These are phyloP conservation scores for Ophiosphaerella narmari DNA, from an alignment of 2,329 filamentous ascomycete species.

Conservation along the genomic window DNA sequence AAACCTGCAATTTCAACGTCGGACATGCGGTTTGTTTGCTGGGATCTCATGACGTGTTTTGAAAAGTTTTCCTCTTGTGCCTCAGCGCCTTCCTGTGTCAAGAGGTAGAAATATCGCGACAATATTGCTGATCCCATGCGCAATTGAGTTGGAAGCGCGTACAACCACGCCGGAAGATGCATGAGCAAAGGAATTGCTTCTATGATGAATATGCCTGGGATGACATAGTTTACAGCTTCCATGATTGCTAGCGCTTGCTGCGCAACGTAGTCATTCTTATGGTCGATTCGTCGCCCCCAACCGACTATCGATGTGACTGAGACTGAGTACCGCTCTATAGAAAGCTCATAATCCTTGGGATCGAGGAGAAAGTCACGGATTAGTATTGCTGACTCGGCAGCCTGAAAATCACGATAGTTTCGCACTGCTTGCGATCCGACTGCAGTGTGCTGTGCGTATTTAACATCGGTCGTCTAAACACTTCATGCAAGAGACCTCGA, in stretches of 20 bases:
- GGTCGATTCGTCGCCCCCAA: constrained; percentile 19
- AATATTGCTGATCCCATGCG: background rate
- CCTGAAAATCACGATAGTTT: constrained; percentile 14
- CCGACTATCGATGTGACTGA: constrained; percentile 15
- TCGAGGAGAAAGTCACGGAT: constrained; percentile 11
- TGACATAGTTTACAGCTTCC: constrained; percentile 10
- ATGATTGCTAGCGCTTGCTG: constrained; percentile 15
- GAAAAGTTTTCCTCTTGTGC: constrained; percentile 6
- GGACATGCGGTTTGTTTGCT: background rate
- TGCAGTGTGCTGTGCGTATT: background rate
- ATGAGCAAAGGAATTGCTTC: constrained; percentile 12
- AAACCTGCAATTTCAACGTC: constrained; percentile 4
- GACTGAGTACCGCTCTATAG: constrained; percentile 21
- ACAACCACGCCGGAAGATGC: constrained; percentile 10
- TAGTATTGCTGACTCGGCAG: constrained; percentile 18
- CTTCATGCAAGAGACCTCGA: background rate
- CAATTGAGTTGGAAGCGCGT: constrained; percentile 4
- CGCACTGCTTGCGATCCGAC: constrained; percentile 20
- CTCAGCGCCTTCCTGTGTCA: constrained; percentile 10
- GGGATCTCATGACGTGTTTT: constrained; percentile 1
- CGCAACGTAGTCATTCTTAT: constrained; percentile 2
- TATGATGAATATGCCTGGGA: constrained; percentile 18
- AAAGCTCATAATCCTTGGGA: constrained; percentile 9
- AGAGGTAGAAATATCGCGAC: constrained; percentile 12
- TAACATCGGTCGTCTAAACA: background rate